These are phyloP conservation scores for Salix brachista DNA, from an alignment of 345 rosid species.

Conservation along the genomic window DNA sequence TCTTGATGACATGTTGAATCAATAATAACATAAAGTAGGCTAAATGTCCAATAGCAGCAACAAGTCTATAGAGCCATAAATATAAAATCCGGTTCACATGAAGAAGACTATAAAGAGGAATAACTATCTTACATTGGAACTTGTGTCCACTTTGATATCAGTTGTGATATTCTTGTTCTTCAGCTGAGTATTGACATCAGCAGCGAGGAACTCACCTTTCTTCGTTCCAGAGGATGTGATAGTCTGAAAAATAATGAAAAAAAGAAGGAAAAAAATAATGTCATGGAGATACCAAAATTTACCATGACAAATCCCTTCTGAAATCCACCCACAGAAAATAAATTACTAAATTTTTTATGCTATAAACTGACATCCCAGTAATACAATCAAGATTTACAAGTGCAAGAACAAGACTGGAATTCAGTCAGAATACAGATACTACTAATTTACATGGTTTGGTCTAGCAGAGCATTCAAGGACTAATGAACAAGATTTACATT, in stretches of 20 bases:
- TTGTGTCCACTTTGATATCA: conserved; percentile 83
- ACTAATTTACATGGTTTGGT: not conserved
- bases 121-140: conserved; percentile 44
- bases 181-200: conserved; percentile 81
- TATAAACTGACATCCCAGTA: not conserved
- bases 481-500: not conserved
- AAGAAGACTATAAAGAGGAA: not conserved
- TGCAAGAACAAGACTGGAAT: not conserved
- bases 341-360: not conserved
- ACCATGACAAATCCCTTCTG: not conserved
- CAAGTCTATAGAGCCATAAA: not conserved
- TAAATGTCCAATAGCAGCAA: not conserved
- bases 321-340: not conserved
- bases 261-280: not conserved
- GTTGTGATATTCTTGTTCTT: conserved; percentile 86
- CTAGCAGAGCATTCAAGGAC: not conserved
- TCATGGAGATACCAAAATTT: not conserved
- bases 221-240: conserved; percentile 67
- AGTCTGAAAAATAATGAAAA: conserved; percentile 33
- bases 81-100: not conserved
- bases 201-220: conserved; percentile 74
- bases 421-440: not conserved
- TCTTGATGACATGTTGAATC: not conserved
- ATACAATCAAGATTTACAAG: not conserved
- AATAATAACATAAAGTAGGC: not conserved